phyloP scores from a whole-genome alignment of 1,284 basidiomycete species.

The Porodaedalea pini region DNA sequence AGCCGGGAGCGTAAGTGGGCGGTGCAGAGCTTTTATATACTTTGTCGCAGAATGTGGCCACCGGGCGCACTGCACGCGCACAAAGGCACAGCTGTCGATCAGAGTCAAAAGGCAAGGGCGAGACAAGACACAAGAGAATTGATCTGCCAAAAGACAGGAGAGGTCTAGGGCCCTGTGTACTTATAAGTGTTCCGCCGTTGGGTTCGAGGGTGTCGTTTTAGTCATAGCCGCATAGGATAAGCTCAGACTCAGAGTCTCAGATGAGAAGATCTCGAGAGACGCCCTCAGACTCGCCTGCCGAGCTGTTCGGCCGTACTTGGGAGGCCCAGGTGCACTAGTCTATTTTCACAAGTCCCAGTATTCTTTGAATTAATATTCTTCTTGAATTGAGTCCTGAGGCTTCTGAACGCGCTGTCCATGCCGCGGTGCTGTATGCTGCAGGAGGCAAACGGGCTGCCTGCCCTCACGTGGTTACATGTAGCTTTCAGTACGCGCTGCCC shows the following conservation, averaged over 20 bases:
- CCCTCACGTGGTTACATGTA: not conserved
- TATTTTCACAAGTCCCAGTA: no score
- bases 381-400: no score
- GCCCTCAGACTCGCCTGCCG: no score
- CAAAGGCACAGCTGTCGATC: not conserved
- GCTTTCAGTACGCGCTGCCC: not conserved
- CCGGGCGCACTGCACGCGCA: not conserved
- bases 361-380: no score
- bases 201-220: no score
- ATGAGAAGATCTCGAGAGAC: no score
- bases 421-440: not conserved
- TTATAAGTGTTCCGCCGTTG: not conserved
- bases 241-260: no score
- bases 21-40: not conserved
- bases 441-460: not conserved
- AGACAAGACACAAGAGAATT: not conserved
- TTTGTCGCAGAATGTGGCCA: not conserved
- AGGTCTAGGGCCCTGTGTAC: not conserved
- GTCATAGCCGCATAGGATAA: no score
- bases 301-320: no score
- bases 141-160: no score
- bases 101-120: not conserved
- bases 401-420: not conserved
- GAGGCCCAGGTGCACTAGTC: no score
- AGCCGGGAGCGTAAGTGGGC: not conserved